These are phyloP conservation scores for Pseudogymnoascus sp. DNA, from an alignment of 2,329 filamentous ascomycete species.

Conservation along the genomic window DNA sequence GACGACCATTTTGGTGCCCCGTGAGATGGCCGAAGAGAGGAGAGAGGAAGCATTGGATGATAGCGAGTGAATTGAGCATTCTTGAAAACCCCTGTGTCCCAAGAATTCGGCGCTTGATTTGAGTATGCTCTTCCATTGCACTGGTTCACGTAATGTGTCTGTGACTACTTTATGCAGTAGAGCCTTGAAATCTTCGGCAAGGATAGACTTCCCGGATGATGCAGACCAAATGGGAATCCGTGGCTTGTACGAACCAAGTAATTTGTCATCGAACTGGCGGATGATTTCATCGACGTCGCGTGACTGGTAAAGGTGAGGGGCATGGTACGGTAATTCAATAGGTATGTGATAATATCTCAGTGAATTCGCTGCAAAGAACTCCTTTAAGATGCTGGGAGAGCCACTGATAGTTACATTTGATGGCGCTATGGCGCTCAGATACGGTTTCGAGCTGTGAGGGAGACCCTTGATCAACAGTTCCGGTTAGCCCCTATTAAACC, in stretches of 20 bases:
- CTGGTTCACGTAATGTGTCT: conserved; percentile 20
- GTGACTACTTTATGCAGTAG: conserved; percentile 17
- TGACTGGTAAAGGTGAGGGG: conserved; percentile 19
- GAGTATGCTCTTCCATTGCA: conserved; percentile 10
- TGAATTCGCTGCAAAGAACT: conserved; percentile 10
- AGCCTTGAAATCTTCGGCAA: conserved; percentile 12
- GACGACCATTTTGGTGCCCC: not conserved
- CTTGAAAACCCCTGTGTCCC: not conserved
- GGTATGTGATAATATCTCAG: conserved; percentile 1
- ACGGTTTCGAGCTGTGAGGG: not conserved
- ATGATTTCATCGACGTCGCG: conserved; percentile 14
- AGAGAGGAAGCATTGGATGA: not conserved
- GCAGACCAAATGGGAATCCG: conserved; percentile 18
- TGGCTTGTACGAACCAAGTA: conserved; percentile 1
- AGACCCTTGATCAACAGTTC: not conserved
- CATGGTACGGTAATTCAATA: conserved; percentile 21
- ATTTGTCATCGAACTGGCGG: conserved; percentile 2
- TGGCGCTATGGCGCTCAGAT: conserved; percentile 10
- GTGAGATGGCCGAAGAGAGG: not conserved
- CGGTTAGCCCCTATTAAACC: not conserved
- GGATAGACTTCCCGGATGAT: not conserved
- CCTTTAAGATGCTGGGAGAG: not conserved
- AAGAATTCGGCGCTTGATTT: not conserved
- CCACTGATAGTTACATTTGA: conserved; percentile 14
- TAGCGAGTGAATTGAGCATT: not conserved